A percentile compares a stretch with the other conserved stretches of the same genome.
Evolutionary conservation across 257 asterid genomes (phyloP).

Genomic region (Petunia secreta): DNA sequence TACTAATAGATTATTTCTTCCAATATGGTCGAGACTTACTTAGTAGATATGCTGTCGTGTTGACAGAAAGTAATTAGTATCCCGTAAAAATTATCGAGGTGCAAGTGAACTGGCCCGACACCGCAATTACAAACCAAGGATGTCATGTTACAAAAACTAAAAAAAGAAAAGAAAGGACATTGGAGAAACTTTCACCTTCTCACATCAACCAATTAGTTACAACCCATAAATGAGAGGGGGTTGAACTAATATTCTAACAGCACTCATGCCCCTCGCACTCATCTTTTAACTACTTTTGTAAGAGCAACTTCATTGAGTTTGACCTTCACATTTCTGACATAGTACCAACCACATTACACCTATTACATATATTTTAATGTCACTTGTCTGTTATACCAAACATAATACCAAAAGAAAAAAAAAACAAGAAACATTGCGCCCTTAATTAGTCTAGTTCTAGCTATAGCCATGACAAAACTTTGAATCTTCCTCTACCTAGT

Average conservation of each 20-base stretch:
- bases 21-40: no score
- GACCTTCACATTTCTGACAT: conserved; percentile 37
- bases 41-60: no score
- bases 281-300: not conserved
- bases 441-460: not conserved
- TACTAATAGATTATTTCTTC: no score
- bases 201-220: conserved; percentile 21
- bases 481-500: not conserved
- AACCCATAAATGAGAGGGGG: not conserved
- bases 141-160: not conserved
- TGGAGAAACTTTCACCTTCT: conserved; percentile 13
- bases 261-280: conserved; percentile 13
- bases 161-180: not conserved
- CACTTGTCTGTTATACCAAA: not conserved
- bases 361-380: not conserved
- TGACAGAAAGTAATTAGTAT: no score
- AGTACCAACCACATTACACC: conserved; percentile 37
- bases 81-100: no score
- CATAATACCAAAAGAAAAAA: not conserved
- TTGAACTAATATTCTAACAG: conserved; percentile 24
- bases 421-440: not conserved
- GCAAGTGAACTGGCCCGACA: no score
- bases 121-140: no score
- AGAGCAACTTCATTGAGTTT: conserved; percentile 32
- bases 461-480: conserved; percentile 19